Evolutionary conservation across 2,329 filamentous ascomycete species (phyloP).

Genomic region (Aspergillus sp.): DNA sequence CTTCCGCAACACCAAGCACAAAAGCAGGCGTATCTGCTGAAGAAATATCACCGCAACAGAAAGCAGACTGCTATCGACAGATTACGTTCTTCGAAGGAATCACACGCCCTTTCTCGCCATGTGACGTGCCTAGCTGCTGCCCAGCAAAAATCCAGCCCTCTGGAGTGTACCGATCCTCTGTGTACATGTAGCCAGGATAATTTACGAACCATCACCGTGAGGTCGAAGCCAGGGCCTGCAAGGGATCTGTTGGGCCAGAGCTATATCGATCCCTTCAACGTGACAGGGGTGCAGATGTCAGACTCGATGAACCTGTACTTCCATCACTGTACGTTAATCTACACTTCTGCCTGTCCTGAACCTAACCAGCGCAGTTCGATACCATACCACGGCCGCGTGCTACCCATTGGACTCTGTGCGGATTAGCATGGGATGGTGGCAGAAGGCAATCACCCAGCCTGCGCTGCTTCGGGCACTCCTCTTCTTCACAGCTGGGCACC

Average conservation of each 20-base stretch:
- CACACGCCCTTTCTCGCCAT: background rate
- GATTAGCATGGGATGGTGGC: constrained; percentile 25
- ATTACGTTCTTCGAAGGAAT: background rate
- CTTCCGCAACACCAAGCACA: constrained; percentile 6
- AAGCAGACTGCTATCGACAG: constrained; percentile 12
- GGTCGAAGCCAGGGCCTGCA: constrained; percentile 13
- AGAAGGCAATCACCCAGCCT: constrained; percentile 23
- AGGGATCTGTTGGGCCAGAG: constrained; percentile 14
- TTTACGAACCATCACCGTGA: background rate
- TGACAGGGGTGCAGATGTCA: constrained; percentile 11
- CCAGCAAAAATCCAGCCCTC: background rate
- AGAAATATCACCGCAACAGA: constrained; percentile 9
- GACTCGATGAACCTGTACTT: constrained; percentile 24
- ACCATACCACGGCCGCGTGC: constrained; percentile 23
- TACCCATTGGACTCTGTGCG: constrained; percentile 25
- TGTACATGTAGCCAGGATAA: background rate
- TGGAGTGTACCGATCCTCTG: background rate
- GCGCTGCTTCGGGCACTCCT: constrained; percentile 24
- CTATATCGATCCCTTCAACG: constrained; percentile 16
- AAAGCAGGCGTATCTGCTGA: constrained; percentile 15
- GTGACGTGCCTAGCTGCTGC: background rate
- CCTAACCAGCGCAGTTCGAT: constrained; percentile 11
- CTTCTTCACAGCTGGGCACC: constrained; percentile 25
- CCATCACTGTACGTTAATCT: constrained; percentile 24
- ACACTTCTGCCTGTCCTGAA: background rate